Percentiles rank a stretch among this genome's conserved stretches.
Evolutionary conservation across 441 rosid genomes (phyloP).

Genomic region (Eruca vesicaria): DNA sequence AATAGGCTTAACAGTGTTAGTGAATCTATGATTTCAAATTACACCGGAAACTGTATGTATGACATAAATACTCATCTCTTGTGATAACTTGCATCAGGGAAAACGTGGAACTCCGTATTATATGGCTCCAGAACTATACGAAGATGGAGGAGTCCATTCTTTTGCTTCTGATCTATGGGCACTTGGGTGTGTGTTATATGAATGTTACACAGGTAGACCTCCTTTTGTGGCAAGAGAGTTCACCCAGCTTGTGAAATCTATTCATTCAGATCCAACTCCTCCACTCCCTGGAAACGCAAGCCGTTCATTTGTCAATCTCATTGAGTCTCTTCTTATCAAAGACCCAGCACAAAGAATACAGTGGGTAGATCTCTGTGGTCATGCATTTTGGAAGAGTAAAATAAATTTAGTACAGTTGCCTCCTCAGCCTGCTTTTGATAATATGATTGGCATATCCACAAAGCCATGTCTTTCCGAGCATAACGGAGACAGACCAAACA

Average conservation of each 20-base stretch:
- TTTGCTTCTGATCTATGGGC: conserved; percentile 99
- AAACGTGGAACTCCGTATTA: conserved; percentile 98
- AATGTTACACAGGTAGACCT: conserved; percentile 89
- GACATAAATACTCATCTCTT: conserved; percentile 3
- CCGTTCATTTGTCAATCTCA: conserved; percentile 71
- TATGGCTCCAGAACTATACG: conserved; percentile 99
- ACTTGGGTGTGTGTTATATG: conserved; percentile 94
- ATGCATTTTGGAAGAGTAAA: conserved; percentile 87
- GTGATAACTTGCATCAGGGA: conserved; percentile 65
- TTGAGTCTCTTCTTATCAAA: conserved; percentile 86
- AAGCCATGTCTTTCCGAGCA: conserved; percentile 82
- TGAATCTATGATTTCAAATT: conserved; percentile 2
- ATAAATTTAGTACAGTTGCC: conserved; percentile 60
- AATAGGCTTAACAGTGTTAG: conserved; percentile 10
- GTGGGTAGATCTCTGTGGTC: conserved; percentile 83
- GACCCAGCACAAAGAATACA: conserved; percentile 94
- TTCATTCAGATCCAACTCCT: conserved; percentile 86
- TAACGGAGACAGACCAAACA: conserved; percentile 73
- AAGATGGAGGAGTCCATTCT: conserved; percentile 96
- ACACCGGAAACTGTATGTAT: background rate
- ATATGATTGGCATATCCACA: conserved; percentile 60
- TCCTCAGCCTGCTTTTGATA: conserved; percentile 85
- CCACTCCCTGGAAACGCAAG: conserved; percentile 90
- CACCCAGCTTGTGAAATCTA: conserved; percentile 86
- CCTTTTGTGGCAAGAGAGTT: conserved; percentile 88